A percentile compares a stretch with the other conserved stretches of the same genome.
Conservation (phyloP, 768 basidiomycete species). For the Symmetrospora coprosmae region DNA sequence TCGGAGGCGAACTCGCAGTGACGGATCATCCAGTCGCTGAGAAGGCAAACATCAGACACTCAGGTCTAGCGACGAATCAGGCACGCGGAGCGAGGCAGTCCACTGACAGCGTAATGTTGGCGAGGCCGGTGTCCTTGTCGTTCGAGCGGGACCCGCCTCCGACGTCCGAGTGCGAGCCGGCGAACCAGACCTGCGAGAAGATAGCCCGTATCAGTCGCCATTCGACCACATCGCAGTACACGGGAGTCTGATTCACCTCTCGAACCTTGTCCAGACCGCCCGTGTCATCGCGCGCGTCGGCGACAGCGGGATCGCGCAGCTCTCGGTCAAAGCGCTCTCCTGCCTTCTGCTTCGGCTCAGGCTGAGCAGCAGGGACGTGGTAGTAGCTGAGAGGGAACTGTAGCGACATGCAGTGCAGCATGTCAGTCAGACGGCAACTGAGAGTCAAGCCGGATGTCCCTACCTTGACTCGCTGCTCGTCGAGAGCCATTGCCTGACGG, state of each 20-base stretch:
- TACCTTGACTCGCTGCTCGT: constrained; percentile 3
- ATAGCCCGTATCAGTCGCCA: too few relatives aligned
- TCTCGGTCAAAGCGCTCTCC: neutral
- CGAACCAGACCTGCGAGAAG: constrained; percentile 15
- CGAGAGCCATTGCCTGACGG: constrained; percentile 9
- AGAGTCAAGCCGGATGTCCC: neutral
- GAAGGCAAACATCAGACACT: too few relatives aligned
- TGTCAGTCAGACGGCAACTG: too few relatives aligned
- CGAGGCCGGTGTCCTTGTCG: too few relatives aligned
- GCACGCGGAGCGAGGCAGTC: too few relatives aligned
- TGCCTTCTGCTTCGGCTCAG: neutral
- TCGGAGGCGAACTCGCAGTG: neutral
- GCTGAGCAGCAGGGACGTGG: neutral
- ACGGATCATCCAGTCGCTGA: neutral
- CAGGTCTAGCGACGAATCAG: too few relatives aligned
- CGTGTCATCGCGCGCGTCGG: neutral
- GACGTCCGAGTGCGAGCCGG: neutral
- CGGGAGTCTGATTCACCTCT: neutral
- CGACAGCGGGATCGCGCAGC: neutral
- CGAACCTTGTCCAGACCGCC: neutral
- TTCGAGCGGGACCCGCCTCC: too few relatives aligned
- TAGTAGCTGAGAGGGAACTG: neutral
- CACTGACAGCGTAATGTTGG: too few relatives aligned
- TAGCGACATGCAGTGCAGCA: neutral
- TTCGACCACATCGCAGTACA: too few relatives aligned